Evolutionary conservation across 345 rosid genomes (phyloP).

Genomic region (Orychophragmus violaceus): DNA sequence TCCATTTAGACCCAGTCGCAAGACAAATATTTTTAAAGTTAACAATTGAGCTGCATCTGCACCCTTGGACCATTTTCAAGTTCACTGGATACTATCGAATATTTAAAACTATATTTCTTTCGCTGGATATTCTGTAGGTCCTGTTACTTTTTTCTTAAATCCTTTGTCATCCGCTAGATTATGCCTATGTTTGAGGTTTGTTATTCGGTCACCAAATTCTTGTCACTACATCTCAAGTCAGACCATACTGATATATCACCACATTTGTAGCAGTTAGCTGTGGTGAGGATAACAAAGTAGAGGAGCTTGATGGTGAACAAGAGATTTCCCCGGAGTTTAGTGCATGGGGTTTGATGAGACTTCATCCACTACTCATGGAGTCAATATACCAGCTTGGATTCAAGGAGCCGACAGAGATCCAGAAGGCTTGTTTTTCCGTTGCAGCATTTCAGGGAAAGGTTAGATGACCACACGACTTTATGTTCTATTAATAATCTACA

Average conservation of each 20-base stretch:
- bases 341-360: conserved; percentile 82
- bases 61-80: not conserved
- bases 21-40: not conserved
- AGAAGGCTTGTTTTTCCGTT: conserved; percentile 78
- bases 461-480: conserved; percentile 27
- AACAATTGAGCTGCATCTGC: not conserved
- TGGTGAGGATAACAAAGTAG: conserved; percentile 35
- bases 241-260: not conserved
- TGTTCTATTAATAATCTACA: not conserved
- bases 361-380: conserved; percentile 76
- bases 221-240: not conserved
- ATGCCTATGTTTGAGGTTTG: not conserved
- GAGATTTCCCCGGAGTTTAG: conserved; percentile 42
- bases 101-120: not conserved
- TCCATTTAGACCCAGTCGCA: not conserved
- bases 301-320: conserved; percentile 44
- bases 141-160: not conserved
- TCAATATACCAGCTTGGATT: conserved; percentile 68
- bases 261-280: conserved; percentile 28
- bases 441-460: conserved; percentile 98
- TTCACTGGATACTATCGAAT: not conserved
- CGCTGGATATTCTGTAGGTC: not conserved
- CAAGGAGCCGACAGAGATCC: conserved; percentile 90
- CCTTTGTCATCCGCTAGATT: too few relatives aligned
- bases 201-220: not conserved